A percentile compares a stretch with the other conserved stretches of the same genome.
These are phyloP conservation scores for Aureobasidium uvarum DNA, from an alignment of 2,329 filamentous ascomycete species.

Conservation along the genomic window DNA sequence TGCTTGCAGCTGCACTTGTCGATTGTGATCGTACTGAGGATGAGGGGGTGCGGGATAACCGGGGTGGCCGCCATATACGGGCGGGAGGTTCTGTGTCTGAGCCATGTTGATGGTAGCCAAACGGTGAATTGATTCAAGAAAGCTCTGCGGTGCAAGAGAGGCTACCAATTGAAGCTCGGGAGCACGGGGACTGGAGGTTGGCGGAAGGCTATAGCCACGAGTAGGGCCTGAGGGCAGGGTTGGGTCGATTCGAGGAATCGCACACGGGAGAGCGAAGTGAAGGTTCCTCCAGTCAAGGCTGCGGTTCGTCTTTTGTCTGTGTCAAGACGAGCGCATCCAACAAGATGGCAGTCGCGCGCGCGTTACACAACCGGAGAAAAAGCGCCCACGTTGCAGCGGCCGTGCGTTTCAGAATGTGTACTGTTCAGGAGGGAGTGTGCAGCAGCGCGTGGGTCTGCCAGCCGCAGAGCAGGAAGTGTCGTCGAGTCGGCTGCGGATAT, in stretches of 20 bases:
- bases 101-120: slow-evolving; percentile 20
- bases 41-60: slow-evolving; percentile 9
- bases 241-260: not conserved
- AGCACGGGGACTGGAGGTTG: not conserved
- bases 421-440: not conserved
- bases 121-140: slow-evolving; percentile 12
- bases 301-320: slow-evolving; percentile 14
- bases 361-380: slow-evolving; percentile 24
- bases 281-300: not conserved
- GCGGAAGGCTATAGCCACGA: not conserved
- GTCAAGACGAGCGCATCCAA: slow-evolving; percentile 21
- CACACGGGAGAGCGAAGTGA: not conserved
- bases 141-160: not conserved
- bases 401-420: slow-evolving; percentile 20
- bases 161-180: slow-evolving; percentile 16
- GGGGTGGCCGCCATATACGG: slow-evolving; percentile 6
- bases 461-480: not conserved
- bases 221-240: not conserved
- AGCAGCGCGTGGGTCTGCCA: not conserved
- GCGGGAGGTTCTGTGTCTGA: slow-evolving; percentile 24
- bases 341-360: slow-evolving; percentile 23
- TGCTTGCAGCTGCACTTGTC: slow-evolving; percentile 13
- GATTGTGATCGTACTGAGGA: slow-evolving; percentile 13
- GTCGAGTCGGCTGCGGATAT: not conserved
- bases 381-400: slow-evolving; percentile 26